Conservation (phyloP, 257 asterid genomes). For the Penstemon barbatus region DNA sequence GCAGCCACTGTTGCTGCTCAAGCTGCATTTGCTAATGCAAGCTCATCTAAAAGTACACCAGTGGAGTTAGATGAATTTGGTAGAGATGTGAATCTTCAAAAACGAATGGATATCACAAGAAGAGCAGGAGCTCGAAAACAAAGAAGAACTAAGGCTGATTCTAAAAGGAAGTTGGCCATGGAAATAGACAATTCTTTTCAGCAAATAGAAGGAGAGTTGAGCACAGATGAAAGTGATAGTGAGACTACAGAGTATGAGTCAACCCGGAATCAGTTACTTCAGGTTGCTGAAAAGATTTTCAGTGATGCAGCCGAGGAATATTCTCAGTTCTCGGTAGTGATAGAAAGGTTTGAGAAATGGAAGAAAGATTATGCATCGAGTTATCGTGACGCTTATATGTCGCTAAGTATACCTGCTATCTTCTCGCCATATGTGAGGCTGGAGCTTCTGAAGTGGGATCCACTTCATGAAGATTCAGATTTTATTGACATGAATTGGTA, state of each 20-base stretch:
- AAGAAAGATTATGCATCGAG: slow-evolving; percentile 75
- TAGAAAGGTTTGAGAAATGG: slow-evolving; percentile 76
- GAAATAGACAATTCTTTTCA: slow-evolving; percentile 49
- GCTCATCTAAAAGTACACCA: slow-evolving; percentile 60
- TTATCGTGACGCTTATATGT: slow-evolving; percentile 94
- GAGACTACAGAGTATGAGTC: slow-evolving; percentile 83
- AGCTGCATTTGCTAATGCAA: slow-evolving; percentile 56
- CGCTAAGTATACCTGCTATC: slow-evolving; percentile 69
- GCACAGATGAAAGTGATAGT: slow-evolving; percentile 96
- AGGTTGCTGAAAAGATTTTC: slow-evolving; percentile 74
- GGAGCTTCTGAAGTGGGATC: slow-evolving; percentile 99
- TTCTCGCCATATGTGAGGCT: slow-evolving; percentile 93
- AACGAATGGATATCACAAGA: slow-evolving; percentile 71
- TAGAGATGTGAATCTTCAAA: slow-evolving; percentile 76
- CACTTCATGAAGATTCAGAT: slow-evolving; percentile 84
- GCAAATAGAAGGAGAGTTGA: slow-evolving; percentile 88
- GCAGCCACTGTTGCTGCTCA: slow-evolving; percentile 70
- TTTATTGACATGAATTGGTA: slow-evolving; percentile 90
- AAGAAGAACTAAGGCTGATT: slow-evolving; percentile 68
- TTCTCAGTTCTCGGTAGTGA: slow-evolving; percentile 71
- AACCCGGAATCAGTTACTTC: slow-evolving; percentile 67
- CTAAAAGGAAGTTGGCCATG: slow-evolving; percentile 59
- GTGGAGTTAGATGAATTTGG: slow-evolving; percentile 87
- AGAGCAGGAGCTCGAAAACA: slow-evolving; percentile 67
- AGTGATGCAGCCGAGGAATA: slow-evolving; percentile 87